Conservation (phyloP, 1,284 basidiomycete genomes). For the Dichomitus squalens region DNA sequence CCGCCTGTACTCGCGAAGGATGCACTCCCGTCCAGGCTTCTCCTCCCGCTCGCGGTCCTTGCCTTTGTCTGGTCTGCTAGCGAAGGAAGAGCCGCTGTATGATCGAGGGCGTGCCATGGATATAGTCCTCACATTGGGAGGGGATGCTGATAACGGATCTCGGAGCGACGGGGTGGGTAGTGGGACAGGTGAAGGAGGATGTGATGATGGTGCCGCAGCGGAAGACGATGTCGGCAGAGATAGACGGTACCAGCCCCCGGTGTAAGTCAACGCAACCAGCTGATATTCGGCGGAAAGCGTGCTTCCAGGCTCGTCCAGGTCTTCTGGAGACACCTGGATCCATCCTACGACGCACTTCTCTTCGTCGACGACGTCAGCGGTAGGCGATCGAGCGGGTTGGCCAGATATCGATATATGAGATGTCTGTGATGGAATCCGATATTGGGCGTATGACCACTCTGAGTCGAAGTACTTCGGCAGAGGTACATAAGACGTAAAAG, state of each 20-base stretch:
- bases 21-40: conserved; percentile 66
- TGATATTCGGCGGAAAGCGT: conserved; percentile 59
- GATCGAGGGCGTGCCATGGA: conserved; percentile 47
- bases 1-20: conserved; percentile 72
- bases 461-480: conserved; percentile 93
- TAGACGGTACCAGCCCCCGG: conserved; percentile 92
- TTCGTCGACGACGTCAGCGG: conserved; percentile 71
- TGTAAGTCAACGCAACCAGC: conserved; percentile 83
- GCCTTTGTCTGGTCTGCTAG: conserved; percentile 55
- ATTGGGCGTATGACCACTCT: conserved; percentile 93
- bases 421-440: conserved; percentile 83
- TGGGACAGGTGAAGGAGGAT: conserved; percentile 23
- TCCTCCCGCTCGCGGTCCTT: conserved; percentile 61
- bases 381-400: conserved; percentile 53
- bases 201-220: conserved; percentile 25
- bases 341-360: conserved; percentile 86
- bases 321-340: conserved; percentile 61
- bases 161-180: conserved; percentile 14
- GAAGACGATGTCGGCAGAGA: conserved; percentile 58
- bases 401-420: conserved; percentile 78
- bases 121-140: conserved; percentile 41
- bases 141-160: conserved; percentile 39
- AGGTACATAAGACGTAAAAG: conserved; percentile 75
- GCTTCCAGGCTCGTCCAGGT: conserved; percentile 34
- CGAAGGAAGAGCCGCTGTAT: conserved; percentile 54